These are phyloP conservation scores for Picea glauca DNA, from an alignment of 75 land plant genomes.

Conservation along the genomic window DNA sequence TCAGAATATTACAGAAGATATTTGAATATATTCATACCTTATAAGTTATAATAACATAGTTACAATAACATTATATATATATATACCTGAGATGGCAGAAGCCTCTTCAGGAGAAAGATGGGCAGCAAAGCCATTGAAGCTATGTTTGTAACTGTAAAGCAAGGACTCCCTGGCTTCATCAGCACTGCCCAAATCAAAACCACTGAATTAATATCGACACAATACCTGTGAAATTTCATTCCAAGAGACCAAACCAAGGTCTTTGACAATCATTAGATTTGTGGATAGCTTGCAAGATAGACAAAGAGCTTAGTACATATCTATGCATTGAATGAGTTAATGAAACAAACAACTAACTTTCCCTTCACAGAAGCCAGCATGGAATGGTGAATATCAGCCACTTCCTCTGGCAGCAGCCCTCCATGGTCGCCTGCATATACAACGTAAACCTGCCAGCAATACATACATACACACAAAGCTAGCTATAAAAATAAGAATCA, in stretches of 20 bases:
- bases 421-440: conserved; percentile 49
- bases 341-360: conserved; percentile 7
- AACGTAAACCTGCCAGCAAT: conserved; percentile 35
- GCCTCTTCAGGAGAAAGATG: conserved; percentile 53
- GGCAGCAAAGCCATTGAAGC: conserved; percentile 84
- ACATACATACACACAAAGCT: background rate
- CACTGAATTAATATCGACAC: background rate
- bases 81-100: conserved; percentile 43
- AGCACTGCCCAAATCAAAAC: conserved; percentile 18
- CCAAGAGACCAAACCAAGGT: too few relatives aligned
- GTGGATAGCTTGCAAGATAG: too few relatives aligned
- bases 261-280: too few relatives aligned
- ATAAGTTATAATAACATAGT: conserved; percentile 3
- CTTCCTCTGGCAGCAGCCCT: conserved; percentile 32
- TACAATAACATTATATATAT: background rate
- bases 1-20: background rate
- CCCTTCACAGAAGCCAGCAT: conserved; percentile 43
- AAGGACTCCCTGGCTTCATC: conserved; percentile 62
- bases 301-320: too few relatives aligned
- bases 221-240: background rate
- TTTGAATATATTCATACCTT: background rate
- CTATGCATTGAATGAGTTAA: too few relatives aligned
- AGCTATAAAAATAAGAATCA: background rate
- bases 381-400: conserved; percentile 39
- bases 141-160: conserved; percentile 78